These are phyloP conservation scores for Apophysomyces trapeziformis DNA, from an alignment of 371 early-diverging fungal genomes.

Conservation along the genomic window DNA sequence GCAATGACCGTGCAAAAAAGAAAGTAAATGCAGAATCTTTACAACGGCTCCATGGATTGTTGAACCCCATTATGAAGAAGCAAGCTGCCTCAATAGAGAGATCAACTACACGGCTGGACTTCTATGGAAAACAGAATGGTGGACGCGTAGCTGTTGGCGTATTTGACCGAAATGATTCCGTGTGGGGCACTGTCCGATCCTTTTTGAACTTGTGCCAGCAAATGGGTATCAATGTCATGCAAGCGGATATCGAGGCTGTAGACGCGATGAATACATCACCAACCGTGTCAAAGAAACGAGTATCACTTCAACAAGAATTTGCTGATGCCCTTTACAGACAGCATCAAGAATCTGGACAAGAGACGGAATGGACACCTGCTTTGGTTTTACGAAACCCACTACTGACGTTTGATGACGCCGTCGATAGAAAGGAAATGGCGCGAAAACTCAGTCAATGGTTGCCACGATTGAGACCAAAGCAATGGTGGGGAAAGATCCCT, in stretches of 20 bases:
- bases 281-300: neutral
- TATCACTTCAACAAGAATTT: conserved; percentile 35
- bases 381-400: conserved; percentile 28
- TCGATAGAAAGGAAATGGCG: conserved; percentile 25
- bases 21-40: conserved; percentile 39
- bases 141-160: conserved; percentile 8
- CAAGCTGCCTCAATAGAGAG: neutral
- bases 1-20: conserved; percentile 29
- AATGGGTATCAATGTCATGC: conserved; percentile 25
- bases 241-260: conserved; percentile 31
- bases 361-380: conserved; percentile 9
- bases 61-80: conserved; percentile 22
- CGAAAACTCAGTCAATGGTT: conserved; percentile 22
- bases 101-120: conserved; percentile 1
- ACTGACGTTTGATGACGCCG: conserved; percentile 29
- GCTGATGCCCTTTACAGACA: conserved; percentile 37
- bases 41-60: conserved; percentile 32
- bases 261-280: conserved; percentile 23
- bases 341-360: neutral
- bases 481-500: conserved; percentile 47
- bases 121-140: conserved; percentile 15
- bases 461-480: conserved; percentile 35
- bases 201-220: conserved; percentile 37
- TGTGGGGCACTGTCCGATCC: conserved; percentile 29
- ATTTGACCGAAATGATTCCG: conserved; percentile 21